A percentile compares a stretch with the other conserved stretches of the same genome.
These are phyloP conservation scores for Melaleuca alternifolia DNA, from an alignment of 345 rosid genomes.

Conservation along the genomic window DNA sequence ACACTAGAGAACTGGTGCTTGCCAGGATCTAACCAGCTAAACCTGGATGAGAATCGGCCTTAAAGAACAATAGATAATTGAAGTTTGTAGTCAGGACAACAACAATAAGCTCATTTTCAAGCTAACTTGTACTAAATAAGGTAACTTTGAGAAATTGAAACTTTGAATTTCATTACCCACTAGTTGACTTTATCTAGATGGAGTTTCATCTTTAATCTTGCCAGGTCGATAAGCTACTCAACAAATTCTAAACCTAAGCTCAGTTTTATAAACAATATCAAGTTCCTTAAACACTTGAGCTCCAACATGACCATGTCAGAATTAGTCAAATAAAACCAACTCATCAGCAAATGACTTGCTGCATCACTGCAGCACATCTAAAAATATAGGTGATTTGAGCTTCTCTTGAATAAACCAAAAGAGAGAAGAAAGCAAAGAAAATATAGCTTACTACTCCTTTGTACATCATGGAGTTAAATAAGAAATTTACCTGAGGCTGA, in stretches of 20 bases:
- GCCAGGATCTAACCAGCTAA: not conserved
- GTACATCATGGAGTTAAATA: not conserved
- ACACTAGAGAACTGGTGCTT: not conserved
- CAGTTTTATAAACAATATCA: not conserved
- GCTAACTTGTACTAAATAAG: not conserved
- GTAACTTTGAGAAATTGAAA: not conserved
- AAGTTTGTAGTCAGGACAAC: not conserved
- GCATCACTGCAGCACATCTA: not conserved
- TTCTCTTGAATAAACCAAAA: not conserved
- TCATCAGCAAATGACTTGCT: not conserved
- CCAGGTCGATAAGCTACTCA: not conserved
- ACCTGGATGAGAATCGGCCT: not conserved
- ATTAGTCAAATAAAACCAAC: not conserved
- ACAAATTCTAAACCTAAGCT: not conserved
- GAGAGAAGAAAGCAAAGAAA: not conserved
- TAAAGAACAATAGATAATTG: not conserved
- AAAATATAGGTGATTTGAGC: not conserved
- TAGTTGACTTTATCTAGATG: not conserved
- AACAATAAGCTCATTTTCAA: not conserved
- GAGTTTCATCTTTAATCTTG: not conserved
- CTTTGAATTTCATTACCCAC: not conserved
- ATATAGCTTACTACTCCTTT: not conserved
- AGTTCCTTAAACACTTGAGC: not conserved
- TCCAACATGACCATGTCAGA: not conserved
- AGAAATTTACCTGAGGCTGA: conserved; percentile 27